These are phyloP conservation scores for Magnaporthiopsis incrustans DNA, from an alignment of 2,329 filamentous ascomycete species.

Conservation along the genomic window DNA sequence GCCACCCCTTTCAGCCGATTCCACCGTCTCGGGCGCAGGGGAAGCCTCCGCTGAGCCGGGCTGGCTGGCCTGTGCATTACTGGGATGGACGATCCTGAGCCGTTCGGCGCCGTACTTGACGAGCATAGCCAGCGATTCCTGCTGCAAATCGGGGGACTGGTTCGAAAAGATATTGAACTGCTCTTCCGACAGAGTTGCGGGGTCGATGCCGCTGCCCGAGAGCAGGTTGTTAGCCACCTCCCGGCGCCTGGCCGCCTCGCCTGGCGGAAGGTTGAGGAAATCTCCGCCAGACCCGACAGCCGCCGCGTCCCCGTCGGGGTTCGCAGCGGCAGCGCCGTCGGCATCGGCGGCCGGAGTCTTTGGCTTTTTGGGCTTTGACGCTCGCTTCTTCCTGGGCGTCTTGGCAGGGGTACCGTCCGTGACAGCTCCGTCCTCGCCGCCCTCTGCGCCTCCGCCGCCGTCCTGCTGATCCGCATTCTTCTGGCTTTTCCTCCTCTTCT, in stretches of 20 bases:
- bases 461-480: background rate
- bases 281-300: background rate
- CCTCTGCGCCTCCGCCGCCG: conserved; percentile 3
- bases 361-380: conserved; percentile 7
- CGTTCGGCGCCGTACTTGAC: conserved; percentile 49
- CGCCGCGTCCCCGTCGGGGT: background rate
- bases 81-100: conserved; percentile 48
- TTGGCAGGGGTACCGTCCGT: background rate
- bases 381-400: conserved; percentile 3
- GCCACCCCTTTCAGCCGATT: background rate
- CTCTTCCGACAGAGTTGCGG: conserved; percentile 41
- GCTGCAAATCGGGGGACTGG: conserved; percentile 47
- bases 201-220: conserved; percentile 38
- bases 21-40: background rate
- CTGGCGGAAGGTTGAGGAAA: conserved; percentile 30
- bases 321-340: background rate
- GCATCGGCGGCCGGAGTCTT: conserved; percentile 3
- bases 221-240: conserved; percentile 42
- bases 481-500: conserved; percentile 6
- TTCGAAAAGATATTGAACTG: conserved; percentile 54
- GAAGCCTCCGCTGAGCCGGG: background rate
- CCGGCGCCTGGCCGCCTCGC: conserved; percentile 41
- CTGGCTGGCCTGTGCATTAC: conserved; percentile 19
- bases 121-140: conserved; percentile 47
- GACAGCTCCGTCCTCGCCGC: background rate